Percentiles rank a stretch among this genome's conserved stretches.
Conservation (phyloP, 2,329 filamentous ascomycete genomes). For the Cladophialophora chaetospira region DNA sequence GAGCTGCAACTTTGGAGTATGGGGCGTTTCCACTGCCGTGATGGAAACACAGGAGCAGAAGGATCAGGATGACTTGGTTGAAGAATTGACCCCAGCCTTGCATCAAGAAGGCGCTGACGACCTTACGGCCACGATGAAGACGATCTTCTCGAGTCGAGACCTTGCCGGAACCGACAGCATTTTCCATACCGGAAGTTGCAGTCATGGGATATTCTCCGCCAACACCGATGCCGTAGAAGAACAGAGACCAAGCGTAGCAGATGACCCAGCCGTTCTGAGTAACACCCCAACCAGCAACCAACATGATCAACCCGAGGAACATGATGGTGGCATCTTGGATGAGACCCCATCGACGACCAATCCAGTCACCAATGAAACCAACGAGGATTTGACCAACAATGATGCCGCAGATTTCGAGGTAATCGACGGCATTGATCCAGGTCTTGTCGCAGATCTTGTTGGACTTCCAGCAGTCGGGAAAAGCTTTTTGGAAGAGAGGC, state of each 20-base stretch:
- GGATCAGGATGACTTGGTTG: slow-evolving; percentile 88
- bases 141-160: slow-evolving; percentile 90
- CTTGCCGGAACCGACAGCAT: slow-evolving; percentile 80
- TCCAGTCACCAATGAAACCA: slow-evolving; percentile 74
- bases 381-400: slow-evolving; percentile 90
- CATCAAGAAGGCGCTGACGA: slow-evolving; percentile 96
- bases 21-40: slow-evolving; percentile 73
- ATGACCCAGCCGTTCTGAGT: slow-evolving; percentile 93
- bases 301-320: slow-evolving; percentile 88
- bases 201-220: slow-evolving; percentile 78
- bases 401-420: slow-evolving; percentile 91
- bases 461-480: slow-evolving; percentile 75
- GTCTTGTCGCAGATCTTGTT: slow-evolving; percentile 69
- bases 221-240: slow-evolving; percentile 76
- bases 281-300: slow-evolving; percentile 86
- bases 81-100: slow-evolving; percentile 96
- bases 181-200: slow-evolving; percentile 91
- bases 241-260: slow-evolving; percentile 92
- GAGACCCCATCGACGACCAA: slow-evolving; percentile 90
- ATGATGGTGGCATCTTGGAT: slow-evolving; percentile 95
- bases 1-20: slow-evolving; percentile 74
- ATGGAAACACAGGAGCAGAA: slow-evolving; percentile 87
- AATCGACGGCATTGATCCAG: slow-evolving; percentile 83
- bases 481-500: slow-evolving; percentile 75
- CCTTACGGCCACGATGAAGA: slow-evolving; percentile 91